A percentile compares a stretch with the other conserved stretches of the same genome.
Evolutionary conservation across 169 alveolate genomes (phyloP).

Genomic region (Miamiensis avidus): DNA sequence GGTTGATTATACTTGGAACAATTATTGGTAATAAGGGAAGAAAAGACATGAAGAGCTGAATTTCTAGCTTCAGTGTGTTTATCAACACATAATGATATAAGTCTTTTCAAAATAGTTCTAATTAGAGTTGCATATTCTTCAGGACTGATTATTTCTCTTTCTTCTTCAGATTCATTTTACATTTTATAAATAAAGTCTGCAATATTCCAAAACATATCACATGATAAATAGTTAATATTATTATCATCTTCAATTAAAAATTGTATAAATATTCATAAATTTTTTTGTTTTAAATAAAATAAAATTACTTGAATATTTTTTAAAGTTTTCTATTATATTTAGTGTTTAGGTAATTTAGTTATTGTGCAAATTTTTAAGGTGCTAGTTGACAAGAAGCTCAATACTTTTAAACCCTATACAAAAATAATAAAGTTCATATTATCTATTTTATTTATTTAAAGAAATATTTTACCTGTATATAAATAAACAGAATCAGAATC

Average conservation of each 20-base stretch:
- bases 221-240: constrained; percentile 21
- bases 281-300: background rate
- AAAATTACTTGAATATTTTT: constrained; percentile 23
- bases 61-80: constrained; percentile 27
- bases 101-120: background rate
- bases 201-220: constrained; percentile 34
- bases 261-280: background rate
- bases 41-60: constrained; percentile 16
- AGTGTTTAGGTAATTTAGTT: constrained; percentile 1
- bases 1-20: background rate
- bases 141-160: background rate
- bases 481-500: constrained; percentile 17
- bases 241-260: constrained; percentile 14
- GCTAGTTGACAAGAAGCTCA: constrained; percentile 13
- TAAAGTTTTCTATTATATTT: constrained; percentile 25
- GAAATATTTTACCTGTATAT: background rate
- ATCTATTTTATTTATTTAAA: background rate
- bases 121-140: constrained; percentile 13
- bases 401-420: constrained; percentile 20
- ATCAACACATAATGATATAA: constrained; percentile 10
- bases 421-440: background rate
- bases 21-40: constrained; percentile 5
- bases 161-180: background rate
- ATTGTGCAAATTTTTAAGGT: constrained; percentile 4
- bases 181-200: constrained; percentile 10